These are phyloP conservation scores for Fusarium miscanthi DNA, from an alignment of 2,329 filamentous ascomycete genomes.

Conservation along the genomic window DNA sequence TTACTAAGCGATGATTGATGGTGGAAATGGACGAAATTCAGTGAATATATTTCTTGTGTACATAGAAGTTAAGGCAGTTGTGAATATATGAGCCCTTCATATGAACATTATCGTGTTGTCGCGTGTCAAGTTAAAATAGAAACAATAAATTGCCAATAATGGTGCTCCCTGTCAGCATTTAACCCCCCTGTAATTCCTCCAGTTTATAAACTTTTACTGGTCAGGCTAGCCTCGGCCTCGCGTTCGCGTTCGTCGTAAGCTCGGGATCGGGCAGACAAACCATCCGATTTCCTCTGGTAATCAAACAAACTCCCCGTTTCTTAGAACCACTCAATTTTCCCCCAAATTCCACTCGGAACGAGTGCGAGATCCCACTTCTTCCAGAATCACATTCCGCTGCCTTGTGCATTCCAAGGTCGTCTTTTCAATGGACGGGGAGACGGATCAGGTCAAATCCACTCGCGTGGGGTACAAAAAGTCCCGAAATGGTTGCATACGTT, in stretches of 20 bases:
- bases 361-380: constrained; percentile 6
- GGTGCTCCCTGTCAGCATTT: not conserved
- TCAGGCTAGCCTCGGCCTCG: not conserved
- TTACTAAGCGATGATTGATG: not conserved
- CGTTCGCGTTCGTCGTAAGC: not conserved
- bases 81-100: constrained; percentile 20
- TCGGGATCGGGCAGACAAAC: constrained; percentile 14
- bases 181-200: accelerated
- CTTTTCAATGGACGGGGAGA: not conserved
- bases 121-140: not conserved
- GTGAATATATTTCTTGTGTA: constrained; percentile 18
- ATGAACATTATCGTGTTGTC: accelerated
- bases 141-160: not conserved
- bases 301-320: not conserved
- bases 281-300: not conserved
- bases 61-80: constrained; percentile 2
- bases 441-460: constrained; percentile 1
- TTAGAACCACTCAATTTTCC: not conserved
- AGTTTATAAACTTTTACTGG: not conserved
- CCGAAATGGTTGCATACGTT: constrained; percentile 28
- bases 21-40: not conserved
- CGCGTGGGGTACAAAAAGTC: constrained; percentile 36
- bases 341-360: constrained; percentile 11
- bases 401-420: not conserved
- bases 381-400: not conserved